Percentiles rank a stretch among this genome's conserved stretches.
Conservation (phyloP, 2,329 filamentous ascomycete species). For the Coniochaeta hoffmannii region DNA sequence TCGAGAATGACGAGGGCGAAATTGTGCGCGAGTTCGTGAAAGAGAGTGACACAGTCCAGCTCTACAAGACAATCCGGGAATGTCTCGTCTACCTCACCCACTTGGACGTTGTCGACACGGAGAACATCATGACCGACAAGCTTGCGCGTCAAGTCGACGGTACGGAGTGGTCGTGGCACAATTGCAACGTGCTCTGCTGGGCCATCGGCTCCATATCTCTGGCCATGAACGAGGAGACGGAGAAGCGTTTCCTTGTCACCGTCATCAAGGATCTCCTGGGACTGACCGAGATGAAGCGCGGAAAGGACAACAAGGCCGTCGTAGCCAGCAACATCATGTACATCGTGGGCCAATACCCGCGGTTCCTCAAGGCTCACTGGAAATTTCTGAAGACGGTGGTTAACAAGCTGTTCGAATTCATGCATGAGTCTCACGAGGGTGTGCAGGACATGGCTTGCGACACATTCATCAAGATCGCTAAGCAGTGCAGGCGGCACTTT, state of each 20-base stretch:
- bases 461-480: constrained; percentile 99
- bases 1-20: constrained; percentile 99
- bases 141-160: constrained; percentile 91
- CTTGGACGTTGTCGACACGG: constrained; percentile 92
- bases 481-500: constrained; percentile 95
- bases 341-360: constrained; percentile 96
- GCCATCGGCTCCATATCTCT: constrained; percentile 97
- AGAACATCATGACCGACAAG: constrained; percentile 99
- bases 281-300: constrained; percentile 97
- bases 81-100: constrained; percentile 96
- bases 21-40: constrained; percentile 99
- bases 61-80: constrained; percentile 98
- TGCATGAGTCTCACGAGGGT: constrained; percentile 99
- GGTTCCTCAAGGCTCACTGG: constrained; percentile 98
- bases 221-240: constrained; percentile 98
- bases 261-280: constrained; percentile 98
- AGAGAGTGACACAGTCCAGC: constrained; percentile 96
- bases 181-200: constrained; percentile 99
- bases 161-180: constrained; percentile 97
- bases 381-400: constrained; percentile 99
- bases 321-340: constrained; percentile 99
- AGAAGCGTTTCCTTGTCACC: constrained; percentile 96
- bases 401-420: constrained; percentile 99
- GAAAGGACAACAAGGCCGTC: constrained; percentile 98
- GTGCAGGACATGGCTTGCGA: constrained; percentile 99